Evolutionary conservation across 2,329 filamentous ascomycete species (phyloP), one percentile per base, ranked within the genome.

Genomic region (Ascochyta fabae): DNA sequence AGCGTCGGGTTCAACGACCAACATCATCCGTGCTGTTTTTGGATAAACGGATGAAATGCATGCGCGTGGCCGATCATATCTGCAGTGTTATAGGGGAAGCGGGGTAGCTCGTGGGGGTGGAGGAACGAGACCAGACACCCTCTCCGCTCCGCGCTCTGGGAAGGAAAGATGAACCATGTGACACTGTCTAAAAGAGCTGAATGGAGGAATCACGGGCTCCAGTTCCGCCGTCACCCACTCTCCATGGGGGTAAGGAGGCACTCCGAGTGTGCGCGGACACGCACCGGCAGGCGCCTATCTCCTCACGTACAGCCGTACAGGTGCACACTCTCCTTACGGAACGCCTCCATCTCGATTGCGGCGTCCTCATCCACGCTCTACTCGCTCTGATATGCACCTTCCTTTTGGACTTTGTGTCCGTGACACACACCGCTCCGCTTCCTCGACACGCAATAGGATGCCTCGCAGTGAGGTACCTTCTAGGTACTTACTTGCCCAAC

Each of bases 1-100:
- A 44, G 54, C 49, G 24, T 45, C 47, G 67, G 67, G 58, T 45
- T 48, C 27, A 16, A 51, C 58, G 52, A 62, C 56, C 62, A 59
- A 60, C 56, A 63, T 57, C 58, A 59, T 19, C 54, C 43, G 29
- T 33, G 33, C 42, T 60, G 47, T 52, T 56, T 58, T 54, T 56
- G 59, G 53, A 61, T 53, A 46, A 57, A 38, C 13, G 40, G 45
- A 46, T 49, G 48, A 52, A 48, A 41, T 53, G 43, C 40, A 49
- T 49, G 54, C 40, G 31, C 26, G 22, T 57, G 45, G 54, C 35
- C n/a, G 48, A 53, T 49, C 49, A 53, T 49, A 52, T 26, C 33
- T 52, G 48, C 39, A 38, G 35, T 41, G 35, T 31, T 57, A 52
- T 57, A 48, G 53, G 31, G 42, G 41, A 46, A 51, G 53, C 47